phyloP scores from a whole-genome alignment of 805 yeast species.

The Myxozyma neglecta region DNA sequence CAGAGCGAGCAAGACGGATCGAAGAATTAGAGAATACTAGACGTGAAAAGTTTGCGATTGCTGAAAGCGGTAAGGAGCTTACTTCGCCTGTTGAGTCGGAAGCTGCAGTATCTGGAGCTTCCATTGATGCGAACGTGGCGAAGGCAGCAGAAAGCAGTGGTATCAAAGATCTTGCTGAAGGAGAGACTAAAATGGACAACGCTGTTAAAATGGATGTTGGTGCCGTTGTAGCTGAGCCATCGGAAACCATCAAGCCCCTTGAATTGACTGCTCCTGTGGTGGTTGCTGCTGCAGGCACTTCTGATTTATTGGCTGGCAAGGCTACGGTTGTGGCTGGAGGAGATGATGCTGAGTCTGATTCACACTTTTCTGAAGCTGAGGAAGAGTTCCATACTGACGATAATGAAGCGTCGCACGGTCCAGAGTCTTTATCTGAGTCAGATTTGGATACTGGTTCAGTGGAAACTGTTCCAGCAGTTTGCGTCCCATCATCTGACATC shows the following conservation, averaged over 20 bases:
- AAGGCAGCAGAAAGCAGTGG: no score
- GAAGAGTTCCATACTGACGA: background rate
- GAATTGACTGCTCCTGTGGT: background rate
- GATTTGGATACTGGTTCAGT: background rate
- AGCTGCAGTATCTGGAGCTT: background rate
- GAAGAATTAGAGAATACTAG: background rate
- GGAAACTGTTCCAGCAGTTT: slow-evolving; percentile 6
- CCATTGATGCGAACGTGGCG: no score
- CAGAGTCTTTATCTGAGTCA: background rate
- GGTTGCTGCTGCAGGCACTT: background rate
- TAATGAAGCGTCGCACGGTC: background rate
- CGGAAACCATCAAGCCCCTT: background rate
- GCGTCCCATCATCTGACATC: background rate
- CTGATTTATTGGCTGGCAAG: background rate
- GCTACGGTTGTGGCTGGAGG: background rate
- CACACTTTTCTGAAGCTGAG: background rate
- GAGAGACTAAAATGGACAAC: no score
- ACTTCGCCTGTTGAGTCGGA: background rate
- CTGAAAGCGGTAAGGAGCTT: background rate
- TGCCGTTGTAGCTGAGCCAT: no score
- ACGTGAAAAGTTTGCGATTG: background rate
- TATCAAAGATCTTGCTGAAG: no score
- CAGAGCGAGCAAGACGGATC: background rate
- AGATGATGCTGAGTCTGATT: background rate
- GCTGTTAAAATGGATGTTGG: no score